phyloP scores from a whole-genome alignment of 768 basidiomycete genomes.

The Xanthoconium purpureum region DNA sequence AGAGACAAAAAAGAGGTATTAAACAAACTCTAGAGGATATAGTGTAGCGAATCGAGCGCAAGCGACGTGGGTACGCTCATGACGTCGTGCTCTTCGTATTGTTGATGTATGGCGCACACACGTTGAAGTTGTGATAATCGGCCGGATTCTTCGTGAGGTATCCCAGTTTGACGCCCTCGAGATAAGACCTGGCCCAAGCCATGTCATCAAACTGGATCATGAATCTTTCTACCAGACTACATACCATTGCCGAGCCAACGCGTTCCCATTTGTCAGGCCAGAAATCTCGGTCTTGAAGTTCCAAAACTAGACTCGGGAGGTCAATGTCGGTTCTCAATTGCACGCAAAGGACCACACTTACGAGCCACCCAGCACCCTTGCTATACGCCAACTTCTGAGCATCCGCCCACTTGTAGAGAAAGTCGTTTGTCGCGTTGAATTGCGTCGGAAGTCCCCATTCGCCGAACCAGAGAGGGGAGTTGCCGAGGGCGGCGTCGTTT shows the following conservation, averaged over 20 bases:
- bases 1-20: not conserved
- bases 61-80: not conserved
- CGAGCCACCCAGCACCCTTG: slow-evolving; percentile 63
- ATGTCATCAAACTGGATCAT: not conserved
- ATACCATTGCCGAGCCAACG: slow-evolving; percentile 62
- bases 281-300: slow-evolving; percentile 72
- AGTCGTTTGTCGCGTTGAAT: slow-evolving; percentile 59
- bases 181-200: slow-evolving; percentile 55
- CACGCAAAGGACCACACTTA: slow-evolving; percentile 32
- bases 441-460: slow-evolving; percentile 66
- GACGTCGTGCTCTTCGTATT: slow-evolving; percentile 9
- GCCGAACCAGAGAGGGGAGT: slow-evolving; percentile 53
- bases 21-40: not conserved
- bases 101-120: slow-evolving; percentile 55
- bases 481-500: slow-evolving; percentile 40
- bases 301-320: slow-evolving; percentile 49
- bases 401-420: slow-evolving; percentile 68
- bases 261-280: slow-evolving; percentile 39
- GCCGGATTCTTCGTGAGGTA: slow-evolving; percentile 66
- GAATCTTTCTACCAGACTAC: not conserved
- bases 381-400: slow-evolving; percentile 68
- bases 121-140: slow-evolving; percentile 49
- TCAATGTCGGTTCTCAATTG: not conserved
- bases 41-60: too few relatives aligned
- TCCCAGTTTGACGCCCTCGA: slow-evolving; percentile 55